Base-by-base conservation (phyloP, 176 grass and related monocot species). In the Juncus effusus region DNA sequence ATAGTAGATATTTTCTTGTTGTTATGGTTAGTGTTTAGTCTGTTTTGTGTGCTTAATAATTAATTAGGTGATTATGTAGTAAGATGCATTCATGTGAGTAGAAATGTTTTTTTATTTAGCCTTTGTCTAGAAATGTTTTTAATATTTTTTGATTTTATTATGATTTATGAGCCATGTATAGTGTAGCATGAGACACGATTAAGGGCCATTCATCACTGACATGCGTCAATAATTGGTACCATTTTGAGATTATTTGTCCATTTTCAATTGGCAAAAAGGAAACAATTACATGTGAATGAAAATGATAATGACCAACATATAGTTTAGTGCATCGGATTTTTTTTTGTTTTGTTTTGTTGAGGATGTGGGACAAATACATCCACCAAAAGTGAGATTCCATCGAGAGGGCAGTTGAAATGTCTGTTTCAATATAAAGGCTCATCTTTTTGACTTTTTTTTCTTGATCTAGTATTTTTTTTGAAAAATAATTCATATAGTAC, bases 331-430 rank as follows among this genome's bases (percentile, higher is more conserved):
- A 11, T 14, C 40, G 38, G 19, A 28, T 28, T 28, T 28, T 28
- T 28, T 28, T 28, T 28, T 28, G 19, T 28, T 28, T 28, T 28
- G 19, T 64, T 36, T 16, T 28, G 38, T 7, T 10, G 52, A 16
- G 37, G 67, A 71, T 71, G 67, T 71, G 67, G 53, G 67, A 71
- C 53, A 71, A 69, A 69, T 38, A 56, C 36, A 14, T 54, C 52
- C 67, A 70, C 67, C 52, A 70, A 70, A 70, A 58, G 67, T 58
- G 47, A 71, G 53, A 71, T 71, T 71, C 37, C 40, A 40, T 9
- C 38, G 55, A 60, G 73, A 64, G 60, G 40, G 59, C 42, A 42
- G 35, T 14, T 76, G 60, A 76, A n/a, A 13, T 42, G 39, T 56
- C 73, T 10, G 54, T 35, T 63, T 76, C 73, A 54, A 15, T 41